Evolutionary conservation across 805 yeast species (phyloP), one percentile per base, ranked within the genome.

Genomic region (Yamadazyma sp.): DNA sequence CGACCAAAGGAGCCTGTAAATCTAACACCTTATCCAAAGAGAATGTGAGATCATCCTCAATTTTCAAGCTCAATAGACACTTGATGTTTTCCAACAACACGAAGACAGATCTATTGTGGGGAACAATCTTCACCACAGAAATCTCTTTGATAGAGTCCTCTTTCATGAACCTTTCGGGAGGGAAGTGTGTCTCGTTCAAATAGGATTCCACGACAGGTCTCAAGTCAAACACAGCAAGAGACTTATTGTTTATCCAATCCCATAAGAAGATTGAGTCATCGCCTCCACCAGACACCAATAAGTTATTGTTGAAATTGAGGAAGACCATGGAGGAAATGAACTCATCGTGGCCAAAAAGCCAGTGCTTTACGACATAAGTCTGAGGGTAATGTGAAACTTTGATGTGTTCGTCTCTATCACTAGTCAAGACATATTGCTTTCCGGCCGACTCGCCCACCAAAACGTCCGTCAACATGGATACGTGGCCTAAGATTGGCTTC

Each of bases 401-500:
- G 45, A 93, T 84, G 60, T 95, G 99, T 61, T 93, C 99, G 61
- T 93, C 99, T 62, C 99, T 76, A 64, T 93, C 99, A 25, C 90
- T 80, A 1, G 95, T 80, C 38, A 91, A 70, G 11, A 90, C 57
- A 42, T 62, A 83, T 45, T 71, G 68, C 42, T 75, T 73, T 6
- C 70, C 74, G 6, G 52, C 34, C 24, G 55, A 44, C 15, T 49
- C 41, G 20, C 67, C 60, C 18, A 80, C 64, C 19, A 71, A 53
- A 2, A 90, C 73, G 45, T 81, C 88, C n/a, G 95, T 84, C 44
- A 93, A 73, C 96, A 93, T 88, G 3, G 97, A 90, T 4, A 93
- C 98, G 61, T 93, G 99, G 6, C 99, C 99, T 37, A 91, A 64
- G 5, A 91, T 71, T 2, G 97, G 97, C 25, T 67, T 73, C 35